These are phyloP conservation scores for Acacia melanoxylon DNA, from an alignment of 306 rosid species.

Conservation along the genomic window DNA sequence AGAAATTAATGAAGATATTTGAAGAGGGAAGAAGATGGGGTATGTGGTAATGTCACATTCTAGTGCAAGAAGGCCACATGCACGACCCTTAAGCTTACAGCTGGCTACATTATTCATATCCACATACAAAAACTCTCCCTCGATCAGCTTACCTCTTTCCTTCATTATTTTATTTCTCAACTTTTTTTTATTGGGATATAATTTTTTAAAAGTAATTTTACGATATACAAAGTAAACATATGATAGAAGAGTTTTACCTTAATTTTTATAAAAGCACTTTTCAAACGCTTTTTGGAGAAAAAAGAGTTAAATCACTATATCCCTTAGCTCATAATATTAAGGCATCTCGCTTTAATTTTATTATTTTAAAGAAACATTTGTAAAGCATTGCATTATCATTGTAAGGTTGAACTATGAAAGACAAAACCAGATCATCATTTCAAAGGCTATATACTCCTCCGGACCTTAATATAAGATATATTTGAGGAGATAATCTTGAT, in stretches of 20 bases:
- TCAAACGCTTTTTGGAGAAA: too few relatives aligned
- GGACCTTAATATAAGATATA: too few relatives aligned
- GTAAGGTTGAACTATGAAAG: background rate
- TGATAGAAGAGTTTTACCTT: too few relatives aligned
- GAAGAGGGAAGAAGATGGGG: background rate
- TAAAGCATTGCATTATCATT: background rate
- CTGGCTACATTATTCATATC: background rate
- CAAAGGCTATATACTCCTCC: background rate
- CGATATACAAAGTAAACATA: too few relatives aligned
- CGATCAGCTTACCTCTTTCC: background rate
- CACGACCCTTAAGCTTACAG: background rate
- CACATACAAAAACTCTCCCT: background rate
- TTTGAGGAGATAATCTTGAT: too few relatives aligned
- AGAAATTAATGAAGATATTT: conserved; percentile 7
- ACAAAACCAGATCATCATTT: too few relatives aligned
- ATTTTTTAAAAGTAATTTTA: too few relatives aligned
- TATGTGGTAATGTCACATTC: conserved; percentile 26
- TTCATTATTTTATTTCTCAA: background rate
- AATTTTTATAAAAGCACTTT: too few relatives aligned
- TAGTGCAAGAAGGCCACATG: conserved; percentile 34
- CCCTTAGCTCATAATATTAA: background rate
- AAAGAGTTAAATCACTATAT: background rate
- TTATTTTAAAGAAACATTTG: too few relatives aligned
- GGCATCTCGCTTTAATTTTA: background rate
- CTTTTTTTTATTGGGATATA: background rate